Evolutionary conservation across 108 stramenopile genomes (phyloP).

Genomic region (Phaeodactylum tricornutum): DNA sequence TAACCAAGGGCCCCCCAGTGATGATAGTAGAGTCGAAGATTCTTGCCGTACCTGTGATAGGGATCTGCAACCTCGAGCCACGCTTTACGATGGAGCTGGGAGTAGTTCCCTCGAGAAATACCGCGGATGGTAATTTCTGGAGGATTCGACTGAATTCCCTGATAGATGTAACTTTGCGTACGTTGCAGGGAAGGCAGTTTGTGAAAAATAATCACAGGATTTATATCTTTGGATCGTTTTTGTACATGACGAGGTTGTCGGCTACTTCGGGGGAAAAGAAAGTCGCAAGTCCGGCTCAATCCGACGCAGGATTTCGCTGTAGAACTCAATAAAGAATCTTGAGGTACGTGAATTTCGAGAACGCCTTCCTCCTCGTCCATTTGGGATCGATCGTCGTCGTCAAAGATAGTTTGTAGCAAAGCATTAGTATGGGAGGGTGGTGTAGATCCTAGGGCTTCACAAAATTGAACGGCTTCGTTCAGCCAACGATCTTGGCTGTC

Average conservation of each 20-base stretch:
- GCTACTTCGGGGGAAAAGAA: too few species aligned
- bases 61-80: constrained; percentile 81
- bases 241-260: not conserved
- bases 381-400: constrained; percentile 24
- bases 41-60: constrained; percentile 82
- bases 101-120: constrained; percentile 46
- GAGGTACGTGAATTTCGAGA: not conserved
- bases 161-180: constrained; percentile 16
- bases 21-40: constrained; percentile 77
- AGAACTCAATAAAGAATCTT: not conserved
- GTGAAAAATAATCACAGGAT: too few species aligned
- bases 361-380: constrained; percentile 16
- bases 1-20: constrained; percentile 61
- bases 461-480: constrained; percentile 63
- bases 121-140: constrained; percentile 55
- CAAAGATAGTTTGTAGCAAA: constrained; percentile 23
- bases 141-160: constrained; percentile 39
- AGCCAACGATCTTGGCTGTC: constrained; percentile 34
- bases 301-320: not conserved
- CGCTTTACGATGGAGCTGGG: constrained; percentile 58
- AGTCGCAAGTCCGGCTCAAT: not conserved
- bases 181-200: not conserved
- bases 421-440: too few species aligned
- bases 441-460: constrained; percentile 66
- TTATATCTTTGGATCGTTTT: too few species aligned